Percentiles rank a stretch among this genome's conserved stretches.
These are phyloP conservation scores for Magnusiomyces tetraspermus DNA, from an alignment of 1,139 yeast genomes.

Conservation along the genomic window DNA sequence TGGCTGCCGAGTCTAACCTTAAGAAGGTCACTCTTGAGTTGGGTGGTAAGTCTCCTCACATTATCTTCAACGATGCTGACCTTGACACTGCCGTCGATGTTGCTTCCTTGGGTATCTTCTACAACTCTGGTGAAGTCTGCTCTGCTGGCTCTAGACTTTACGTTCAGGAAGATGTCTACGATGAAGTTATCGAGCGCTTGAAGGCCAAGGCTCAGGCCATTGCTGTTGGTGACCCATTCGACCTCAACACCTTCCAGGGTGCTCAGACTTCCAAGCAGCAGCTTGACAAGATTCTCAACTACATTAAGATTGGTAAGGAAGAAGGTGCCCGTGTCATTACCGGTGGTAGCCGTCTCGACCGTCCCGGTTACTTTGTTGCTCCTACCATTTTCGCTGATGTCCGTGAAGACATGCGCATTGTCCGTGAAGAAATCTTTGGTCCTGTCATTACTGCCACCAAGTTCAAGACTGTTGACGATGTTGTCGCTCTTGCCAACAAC, in stretches of 20 bases:
- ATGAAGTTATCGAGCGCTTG: slow-evolving; percentile 49
- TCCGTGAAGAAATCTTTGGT: slow-evolving; percentile 77
- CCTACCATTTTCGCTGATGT: slow-evolving; percentile 77
- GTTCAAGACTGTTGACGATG: slow-evolving; percentile 66
- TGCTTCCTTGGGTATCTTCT: slow-evolving; percentile 56
- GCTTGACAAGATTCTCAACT: slow-evolving; percentile 52
- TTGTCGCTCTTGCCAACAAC: slow-evolving; percentile 57
- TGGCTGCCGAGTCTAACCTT: slow-evolving; percentile 44
- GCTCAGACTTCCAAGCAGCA: slow-evolving; percentile 65
- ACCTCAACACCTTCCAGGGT: slow-evolving; percentile 48
- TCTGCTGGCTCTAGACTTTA: slow-evolving; percentile 79
- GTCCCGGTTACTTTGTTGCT: slow-evolving; percentile 59
- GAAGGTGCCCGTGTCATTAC: slow-evolving; percentile 59
- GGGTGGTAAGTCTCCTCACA: slow-evolving; percentile 82
- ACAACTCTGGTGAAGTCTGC: slow-evolving; percentile 83
- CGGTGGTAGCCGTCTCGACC: slow-evolving; percentile 42
- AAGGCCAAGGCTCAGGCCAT: slow-evolving; percentile 38
- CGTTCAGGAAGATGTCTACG: slow-evolving; percentile 69
- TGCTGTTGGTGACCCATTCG: slow-evolving; percentile 37
- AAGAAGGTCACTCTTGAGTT: slow-evolving; percentile 67
- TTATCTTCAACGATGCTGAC: slow-evolving; percentile 67
- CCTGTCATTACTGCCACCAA: slow-evolving; percentile 78
- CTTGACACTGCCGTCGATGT: slow-evolving; percentile 52
- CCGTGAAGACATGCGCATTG: slow-evolving; percentile 53
- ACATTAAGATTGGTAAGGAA: slow-evolving; percentile 52